Percentiles rank a stretch among this genome's conserved stretches.
Evolutionary conservation across 2,329 filamentous ascomycete species (phyloP).

Genomic region (Achaetomium macrosporum): DNA sequence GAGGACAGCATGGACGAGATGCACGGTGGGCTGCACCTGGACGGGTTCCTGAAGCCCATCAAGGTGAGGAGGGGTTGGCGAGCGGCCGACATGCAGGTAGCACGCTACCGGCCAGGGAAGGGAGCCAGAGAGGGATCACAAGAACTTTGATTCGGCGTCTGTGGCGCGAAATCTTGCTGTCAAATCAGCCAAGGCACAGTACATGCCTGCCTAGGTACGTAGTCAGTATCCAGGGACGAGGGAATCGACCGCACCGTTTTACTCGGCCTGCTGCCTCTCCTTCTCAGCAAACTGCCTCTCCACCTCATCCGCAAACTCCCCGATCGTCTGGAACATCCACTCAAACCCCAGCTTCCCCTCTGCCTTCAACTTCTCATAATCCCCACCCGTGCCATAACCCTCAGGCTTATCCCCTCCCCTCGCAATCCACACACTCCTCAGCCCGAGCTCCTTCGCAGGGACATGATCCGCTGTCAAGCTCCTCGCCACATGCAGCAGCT

Average conservation of each 20-base stretch:
- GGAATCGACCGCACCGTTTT: no score
- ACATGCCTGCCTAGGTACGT: background rate
- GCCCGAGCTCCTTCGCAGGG: slow-evolving; percentile 54
- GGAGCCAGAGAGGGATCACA: slow-evolving; percentile 7
- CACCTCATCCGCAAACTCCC: slow-evolving; percentile 36
- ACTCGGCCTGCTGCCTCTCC: background rate
- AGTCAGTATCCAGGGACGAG: no score
- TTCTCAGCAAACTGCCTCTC: slow-evolving; percentile 32
- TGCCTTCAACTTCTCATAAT: slow-evolving; percentile 18
- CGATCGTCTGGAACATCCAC: slow-evolving; percentile 35
- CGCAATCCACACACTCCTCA: slow-evolving; percentile 62
- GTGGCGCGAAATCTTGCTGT: background rate
- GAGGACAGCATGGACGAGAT: slow-evolving; percentile 48
- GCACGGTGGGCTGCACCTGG: slow-evolving; percentile 58
- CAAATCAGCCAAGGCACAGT: background rate
- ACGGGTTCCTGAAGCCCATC: slow-evolving; percentile 60
- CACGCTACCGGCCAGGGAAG: background rate
- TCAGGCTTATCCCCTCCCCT: slow-evolving; percentile 38
- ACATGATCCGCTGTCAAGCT: slow-evolving; percentile 62
- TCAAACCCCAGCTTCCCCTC: slow-evolving; percentile 31
- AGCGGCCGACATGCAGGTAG: slow-evolving; percentile 29
- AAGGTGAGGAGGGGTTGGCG: slow-evolving; percentile 44
- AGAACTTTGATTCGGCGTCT: slow-evolving; percentile 4
- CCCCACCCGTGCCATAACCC: slow-evolving; percentile 21
- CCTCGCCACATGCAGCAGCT: slow-evolving; percentile 63